Evolutionary conservation across 257 asterid species (phyloP), one percentile per base, ranked within the genome.

Genomic region (Avicennia marina): DNA sequence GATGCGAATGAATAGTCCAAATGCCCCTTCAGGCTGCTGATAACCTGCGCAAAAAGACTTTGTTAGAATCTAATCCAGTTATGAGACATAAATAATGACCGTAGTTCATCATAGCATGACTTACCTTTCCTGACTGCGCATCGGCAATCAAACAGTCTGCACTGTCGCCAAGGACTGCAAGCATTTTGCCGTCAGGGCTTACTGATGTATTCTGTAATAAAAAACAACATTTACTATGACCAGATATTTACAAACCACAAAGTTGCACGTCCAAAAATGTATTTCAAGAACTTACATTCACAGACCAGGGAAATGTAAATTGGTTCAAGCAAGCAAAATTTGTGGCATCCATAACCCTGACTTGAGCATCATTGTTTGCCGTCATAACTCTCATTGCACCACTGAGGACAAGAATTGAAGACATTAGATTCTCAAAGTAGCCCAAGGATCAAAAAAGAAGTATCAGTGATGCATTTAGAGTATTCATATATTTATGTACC

Each of bases 261-360:
- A n/a, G n/a, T n/a, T n/a, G n/a, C n/a, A n/a, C n/a, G n/a, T n/a
- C n/a, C n/a, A n/a, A n/a, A n/a, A n/a, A n/a, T n/a, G n/a, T n/a
- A n/a, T n/a, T n/a, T n/a, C n/a, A n/a, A n/a, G n/a, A 25, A 81
- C 97, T 82, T 63, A 89, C 97, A 44, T 89, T 89, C n/a, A 89
- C 97, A 50, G 95, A 90, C 97, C 97, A 90, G 0, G 96, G 97
- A 67, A 80, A 90, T 6, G 77, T 60, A 73, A 80, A 84, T 27
- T 53, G 72, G 20, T 58, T 78, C 18, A 81, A 58, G 70, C 93
- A 66, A 44, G 75, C 47, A 33, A 86, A 86, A 1, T 69, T 82
- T 32, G 12, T 64, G 18, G 81, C 72, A 62, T 90, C 97, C 42
- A 86, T 69, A 48, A 90, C 73, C 70, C 93, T 72, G 53, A 90